Base-by-base conservation (phyloP, 306 rosid species). In the Oemleria cerasiformis region DNA sequence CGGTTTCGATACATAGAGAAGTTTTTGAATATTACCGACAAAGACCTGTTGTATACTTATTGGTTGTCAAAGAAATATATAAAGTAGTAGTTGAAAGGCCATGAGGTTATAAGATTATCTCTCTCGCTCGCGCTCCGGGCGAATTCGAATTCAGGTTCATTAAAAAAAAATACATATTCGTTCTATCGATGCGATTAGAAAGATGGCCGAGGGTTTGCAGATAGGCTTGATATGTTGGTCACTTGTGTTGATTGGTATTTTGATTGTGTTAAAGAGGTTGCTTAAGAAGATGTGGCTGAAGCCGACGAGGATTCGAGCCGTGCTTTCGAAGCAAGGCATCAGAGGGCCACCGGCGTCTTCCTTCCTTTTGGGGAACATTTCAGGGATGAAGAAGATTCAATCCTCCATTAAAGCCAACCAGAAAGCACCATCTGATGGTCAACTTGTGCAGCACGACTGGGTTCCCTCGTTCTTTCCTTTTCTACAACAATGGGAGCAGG, bases 231-330 rank as follows among this genome's bases (percentile, higher is more conserved):
- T 67, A 39, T 36, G 36, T 50, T 49, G 60, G 72, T 67, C 72
- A 36, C 45, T 50, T n/a, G 57, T 49, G 34, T n/a, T 49, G 5
- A 39, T 67, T 11, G 72, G 10, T 34, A 17, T 67, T 15, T 34
- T 49, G 16, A 49, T 59, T 39, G 21, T 67, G 45, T 50, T 67
- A 15, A 34, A 17, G 59, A 38, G 36, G n/a, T 16, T 50, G 57
- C 59, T 48, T 49, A 49, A 11, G 5, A 45, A 67, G 60, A 49
- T 49, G 60, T 67, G 72, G 72, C 72, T 67, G 45, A 67, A 67
- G 59, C 71, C 59, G 9, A 30, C 44, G 34, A 67, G 34, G 71
- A 67, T 67, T 48, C 59, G 71, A 49, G 30, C 71, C 5, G 71
- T 49, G 45, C 59, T 67, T 49, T 34, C 30, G 30, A 49, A 38